A percentile compares a stretch with the other conserved stretches of the same genome.
Evolutionary conservation across 805 yeast species (phyloP).

Genomic region (Monosporozyma aerobia): DNA sequence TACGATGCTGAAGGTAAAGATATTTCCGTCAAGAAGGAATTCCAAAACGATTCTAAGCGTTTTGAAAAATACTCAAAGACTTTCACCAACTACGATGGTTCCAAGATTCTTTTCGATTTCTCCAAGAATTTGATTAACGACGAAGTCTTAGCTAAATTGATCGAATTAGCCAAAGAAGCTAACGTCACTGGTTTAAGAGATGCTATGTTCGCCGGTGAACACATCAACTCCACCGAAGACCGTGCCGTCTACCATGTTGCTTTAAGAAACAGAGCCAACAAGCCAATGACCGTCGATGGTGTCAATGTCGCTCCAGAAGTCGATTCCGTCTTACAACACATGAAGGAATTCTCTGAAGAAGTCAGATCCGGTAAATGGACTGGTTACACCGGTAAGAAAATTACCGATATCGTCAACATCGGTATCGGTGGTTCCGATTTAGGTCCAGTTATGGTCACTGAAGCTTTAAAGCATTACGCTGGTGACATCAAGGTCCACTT

Average conservation of each 20-base stretch:
- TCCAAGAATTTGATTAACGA: conserved; percentile 90
- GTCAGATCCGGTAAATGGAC: conserved; percentile 93
- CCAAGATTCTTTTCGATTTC: conserved; percentile 87
- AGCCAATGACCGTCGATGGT: conserved; percentile 84
- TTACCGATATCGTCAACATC: conserved; percentile 90
- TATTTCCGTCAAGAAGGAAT: conserved; percentile 70
- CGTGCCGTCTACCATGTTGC: conserved; percentile 97
- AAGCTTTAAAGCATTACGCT: conserved; percentile 86
- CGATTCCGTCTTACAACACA: conserved; percentile 82
- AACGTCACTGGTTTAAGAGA: conserved; percentile 80
- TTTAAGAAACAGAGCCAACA: conserved; percentile 82
- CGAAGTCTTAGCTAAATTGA: conserved; percentile 56
- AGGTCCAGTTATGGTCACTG: conserved; percentile 99
- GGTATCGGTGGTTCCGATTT: conserved; percentile 99
- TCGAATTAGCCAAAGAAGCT: conserved; percentile 83
- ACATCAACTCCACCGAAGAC: conserved; percentile 91
- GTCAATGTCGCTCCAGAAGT: conserved; percentile 85
- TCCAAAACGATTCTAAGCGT: conserved; percentile 63
- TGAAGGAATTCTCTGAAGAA: conserved; percentile 87
- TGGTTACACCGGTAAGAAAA: conserved; percentile 91
- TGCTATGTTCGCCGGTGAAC: conserved; percentile 84
- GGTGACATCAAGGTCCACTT: conserved; percentile 75
- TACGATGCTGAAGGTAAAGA: conserved; percentile 62
- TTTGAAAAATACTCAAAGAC: conserved; percentile 68
- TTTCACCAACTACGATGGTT: conserved; percentile 76